phyloP scores from a whole-genome alignment of 2,329 filamentous ascomycete genomes.

The Scedosporium boydii region DNA sequence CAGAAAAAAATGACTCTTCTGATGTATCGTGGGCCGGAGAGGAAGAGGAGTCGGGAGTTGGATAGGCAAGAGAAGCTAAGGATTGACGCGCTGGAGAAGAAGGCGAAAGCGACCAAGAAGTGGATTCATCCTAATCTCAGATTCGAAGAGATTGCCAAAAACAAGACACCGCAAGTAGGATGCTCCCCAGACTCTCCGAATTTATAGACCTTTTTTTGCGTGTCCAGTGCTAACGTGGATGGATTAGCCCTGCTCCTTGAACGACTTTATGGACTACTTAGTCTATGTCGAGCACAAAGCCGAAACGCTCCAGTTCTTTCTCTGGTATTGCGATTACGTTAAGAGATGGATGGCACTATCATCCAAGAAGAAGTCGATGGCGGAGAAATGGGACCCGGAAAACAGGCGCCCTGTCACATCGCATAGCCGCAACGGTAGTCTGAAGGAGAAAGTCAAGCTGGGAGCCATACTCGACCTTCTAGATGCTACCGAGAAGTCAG shows the following conservation, averaged over 20 bases:
- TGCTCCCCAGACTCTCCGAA: not conserved
- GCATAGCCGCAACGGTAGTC: conserved; percentile 5
- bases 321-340: conserved; percentile 56
- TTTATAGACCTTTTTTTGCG: not conserved
- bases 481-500: not conserved
- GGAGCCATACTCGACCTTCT: conserved; percentile 9
- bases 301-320: conserved; percentile 72
- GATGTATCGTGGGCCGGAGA: conserved; percentile 2
- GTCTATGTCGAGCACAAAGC: conserved; percentile 70
- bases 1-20: conserved; percentile 3
- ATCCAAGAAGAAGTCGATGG: conserved; percentile 40
- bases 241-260: conserved; percentile 9
- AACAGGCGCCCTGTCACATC: conserved; percentile 7
- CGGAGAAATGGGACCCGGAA: conserved; percentile 50
- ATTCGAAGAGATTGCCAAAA: conserved; percentile 11
- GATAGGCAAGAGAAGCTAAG: not conserved
- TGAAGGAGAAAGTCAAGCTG: conserved; percentile 9
- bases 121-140: conserved; percentile 7
- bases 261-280: conserved; percentile 78
- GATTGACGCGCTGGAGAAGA: conserved; percentile 1
- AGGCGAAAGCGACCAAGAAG: conserved; percentile 3
- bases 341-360: conserved; percentile 36
- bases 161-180: conserved; percentile 9
- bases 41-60: conserved; percentile 1
- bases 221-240: not conserved